phyloP scores from a whole-genome alignment of 2,329 filamentous ascomycete species.

The Boeremia exigua region DNA sequence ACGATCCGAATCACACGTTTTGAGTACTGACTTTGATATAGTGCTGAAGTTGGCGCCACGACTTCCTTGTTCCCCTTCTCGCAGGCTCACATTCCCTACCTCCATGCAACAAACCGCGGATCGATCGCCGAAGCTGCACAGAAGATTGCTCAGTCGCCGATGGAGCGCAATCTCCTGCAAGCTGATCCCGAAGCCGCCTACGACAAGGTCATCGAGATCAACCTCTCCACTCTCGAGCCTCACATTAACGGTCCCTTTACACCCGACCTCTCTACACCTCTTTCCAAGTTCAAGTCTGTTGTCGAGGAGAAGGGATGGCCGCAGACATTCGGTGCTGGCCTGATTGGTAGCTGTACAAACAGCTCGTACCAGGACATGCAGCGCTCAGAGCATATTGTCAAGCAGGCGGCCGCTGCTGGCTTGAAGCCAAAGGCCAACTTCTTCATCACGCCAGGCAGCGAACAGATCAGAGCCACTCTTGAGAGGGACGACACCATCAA shows the following conservation, averaged over 20 bases:
- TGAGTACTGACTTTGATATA: too few species aligned
- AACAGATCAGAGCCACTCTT: slow-evolving; percentile 94
- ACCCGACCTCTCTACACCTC: slow-evolving; percentile 88
- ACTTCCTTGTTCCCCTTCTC: slow-evolving; percentile 96
- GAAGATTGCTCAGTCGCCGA: slow-evolving; percentile 63
- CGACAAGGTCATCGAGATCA: slow-evolving; percentile 87
- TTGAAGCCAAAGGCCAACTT: slow-evolving; percentile 89
- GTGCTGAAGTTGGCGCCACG: slow-evolving; percentile 85
- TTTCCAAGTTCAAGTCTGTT: slow-evolving; percentile 86
- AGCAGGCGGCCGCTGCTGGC: slow-evolving; percentile 87
- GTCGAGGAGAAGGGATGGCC: slow-evolving; percentile 90
- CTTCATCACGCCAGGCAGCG: slow-evolving; percentile 94
- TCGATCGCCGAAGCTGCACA: slow-evolving; percentile 72
- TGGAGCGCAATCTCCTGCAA: slow-evolving; percentile 69
- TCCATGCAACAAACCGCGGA: slow-evolving; percentile 79
- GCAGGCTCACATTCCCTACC: slow-evolving; percentile 80
- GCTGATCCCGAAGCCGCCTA: slow-evolving; percentile 86
- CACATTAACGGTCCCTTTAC: slow-evolving; percentile 98
- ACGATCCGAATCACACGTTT: too few species aligned
- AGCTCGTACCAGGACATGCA: slow-evolving; percentile 99
- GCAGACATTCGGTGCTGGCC: slow-evolving; percentile 83
- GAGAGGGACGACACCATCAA: slow-evolving; percentile 86
- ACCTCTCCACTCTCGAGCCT: slow-evolving; percentile 88
- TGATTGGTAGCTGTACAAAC: slow-evolving; percentile 99
- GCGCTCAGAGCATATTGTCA: slow-evolving; percentile 87